Base-by-base conservation (phyloP, 75 land plant genomes). In the Pinus albicaulis region DNA sequence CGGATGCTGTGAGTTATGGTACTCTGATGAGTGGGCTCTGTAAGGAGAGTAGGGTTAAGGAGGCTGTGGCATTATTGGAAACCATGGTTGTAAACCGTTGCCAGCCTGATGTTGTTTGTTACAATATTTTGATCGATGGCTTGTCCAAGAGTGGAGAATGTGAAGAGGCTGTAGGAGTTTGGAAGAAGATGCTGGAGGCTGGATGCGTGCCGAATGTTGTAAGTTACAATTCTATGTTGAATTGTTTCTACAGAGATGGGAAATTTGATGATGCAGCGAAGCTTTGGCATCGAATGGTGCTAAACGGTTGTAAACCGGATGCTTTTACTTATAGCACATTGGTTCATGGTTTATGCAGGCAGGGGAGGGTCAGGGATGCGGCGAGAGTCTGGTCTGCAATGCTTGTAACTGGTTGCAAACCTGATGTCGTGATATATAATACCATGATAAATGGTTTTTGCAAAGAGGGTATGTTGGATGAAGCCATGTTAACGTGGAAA, bases 11-110 rank as follows among this genome's bases (percentile, higher is more conserved):
- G 44, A 88, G 84, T 61, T 92, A 92, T 56, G 74, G 89, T 22
- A 83, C 87, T 56, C 3, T 92, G 48, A 86, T 96, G 60, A 85
- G 80, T 60, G 92, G 94, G 24, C 80, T 92, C 60, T 85, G 86
- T 61, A 89, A 89, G 75, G 78, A 78, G 38, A 84, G 89, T 17
- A 85, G 60, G 76, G 80, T 89, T 68, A 74, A 44, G 12, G 84
- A 87, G 76, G 81, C 85, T 55, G 62, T 83, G 60, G 66, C 81
- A 74, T 63, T 88, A 19, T 92, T 84, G 90, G 55, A 81, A n/a
- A 59, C 78, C 55, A 89, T 93, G 96, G 76, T 60, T 41, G 74
- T 28, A 56, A 92, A 82, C 76, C 85, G 84, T 12, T 74, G 79
- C 34, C 19, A 41, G 55, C 76, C 81, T 48, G 92, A 92, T 84